These are phyloP conservation scores for Stemphylium beticola DNA, from an alignment of 2,329 filamentous ascomycete genomes.

Conservation along the genomic window DNA sequence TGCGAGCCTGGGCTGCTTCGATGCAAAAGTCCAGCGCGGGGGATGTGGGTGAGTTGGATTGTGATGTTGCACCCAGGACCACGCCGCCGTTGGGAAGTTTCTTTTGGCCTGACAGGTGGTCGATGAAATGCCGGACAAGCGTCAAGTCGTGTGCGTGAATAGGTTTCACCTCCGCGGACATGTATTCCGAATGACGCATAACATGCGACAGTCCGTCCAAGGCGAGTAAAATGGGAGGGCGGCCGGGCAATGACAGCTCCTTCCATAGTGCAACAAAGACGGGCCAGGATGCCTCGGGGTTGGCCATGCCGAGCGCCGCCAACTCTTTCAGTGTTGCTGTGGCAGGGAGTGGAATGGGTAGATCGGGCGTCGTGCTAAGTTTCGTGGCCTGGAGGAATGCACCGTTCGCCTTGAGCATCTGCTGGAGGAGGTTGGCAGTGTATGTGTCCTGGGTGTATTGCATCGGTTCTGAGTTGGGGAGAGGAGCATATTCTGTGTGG, in stretches of 20 bases:
- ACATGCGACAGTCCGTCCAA: conserved; percentile 82
- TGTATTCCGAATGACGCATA: conserved; percentile 80
- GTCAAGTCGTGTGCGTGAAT: conserved; percentile 88
- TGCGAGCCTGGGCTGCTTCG: conserved; percentile 55
- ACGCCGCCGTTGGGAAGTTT: conserved; percentile 75
- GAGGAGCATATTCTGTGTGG: conserved; percentile 78
- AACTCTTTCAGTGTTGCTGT: conserved; percentile 71
- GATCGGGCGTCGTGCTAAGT: conserved; percentile 60
- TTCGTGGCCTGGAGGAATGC: conserved; percentile 63
- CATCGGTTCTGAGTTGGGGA: conserved; percentile 61
- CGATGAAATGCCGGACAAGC: conserved; percentile 75
- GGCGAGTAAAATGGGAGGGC: conserved; percentile 72
- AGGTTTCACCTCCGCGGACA: conserved; percentile 69
- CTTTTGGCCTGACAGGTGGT: conserved; percentile 63
- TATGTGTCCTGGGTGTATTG: conserved; percentile 81
- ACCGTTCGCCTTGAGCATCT: conserved; percentile 75
- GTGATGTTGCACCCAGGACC: conserved; percentile 75
- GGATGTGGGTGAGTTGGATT: conserved; percentile 70
- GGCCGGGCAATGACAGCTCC: conserved; percentile 69
- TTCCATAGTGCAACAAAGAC: conserved; percentile 82
- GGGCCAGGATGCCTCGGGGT: conserved; percentile 78
- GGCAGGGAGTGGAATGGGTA: conserved; percentile 65
- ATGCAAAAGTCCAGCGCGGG: conserved; percentile 74
- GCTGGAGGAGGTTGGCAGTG: conserved; percentile 73
- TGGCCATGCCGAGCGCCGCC: conserved; percentile 70